Base-by-base conservation (phyloP, 2,329 filamentous ascomycete species). In the Madurella fahalii region DNA sequence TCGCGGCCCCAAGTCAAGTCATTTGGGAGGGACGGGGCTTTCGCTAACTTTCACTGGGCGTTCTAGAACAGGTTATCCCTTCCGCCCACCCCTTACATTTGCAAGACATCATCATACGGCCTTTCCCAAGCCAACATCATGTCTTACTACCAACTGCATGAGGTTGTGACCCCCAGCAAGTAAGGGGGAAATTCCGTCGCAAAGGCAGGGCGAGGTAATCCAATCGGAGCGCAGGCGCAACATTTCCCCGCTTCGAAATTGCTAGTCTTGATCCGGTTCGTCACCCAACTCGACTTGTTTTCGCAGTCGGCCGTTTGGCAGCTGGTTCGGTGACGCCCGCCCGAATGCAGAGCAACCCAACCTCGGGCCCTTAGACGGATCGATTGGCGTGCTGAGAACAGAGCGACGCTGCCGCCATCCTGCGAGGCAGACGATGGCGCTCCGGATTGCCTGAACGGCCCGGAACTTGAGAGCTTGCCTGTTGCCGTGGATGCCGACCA, bases 291-390 rank as follows among this genome's bases (percentile, higher is more conserved):
- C 41, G 32, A 52, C 18, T 18, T 32, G 18, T 41, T 50, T 37
- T n/a, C n/a, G 39, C 48, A 44, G 49, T 37, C 40, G 44, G 16
- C 18, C 13, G 39, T 44, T 32, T 9, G 11, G n/a, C 15, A n/a
- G 40, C n/a, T 32, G 37, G 15, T 16, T 51, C 53, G 50, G 50
- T 50, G 48, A 53, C 42, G 50, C 48, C 56, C 50, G 31, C 32
- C 41, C 17, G 5, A 44, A 59, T 58, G 55, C 58, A 60, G 52
- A 52, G 58, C 52, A 60, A 58, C 55, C 58, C 58, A 58, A 60
- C 52, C 20, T 46, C 42, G n/a, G 49, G 44, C n/a, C 41, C 37
- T 20, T 51, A 25, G 25, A 25, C 3, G 25, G 25, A 25, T 25
- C 25, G 25, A 25, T 25, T 25, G 25, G 25, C 25, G 4, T 25